phyloP scores from a whole-genome alignment of 108 stramenopile genomes.

The Pseudonitzschia multiseries region DNA sequence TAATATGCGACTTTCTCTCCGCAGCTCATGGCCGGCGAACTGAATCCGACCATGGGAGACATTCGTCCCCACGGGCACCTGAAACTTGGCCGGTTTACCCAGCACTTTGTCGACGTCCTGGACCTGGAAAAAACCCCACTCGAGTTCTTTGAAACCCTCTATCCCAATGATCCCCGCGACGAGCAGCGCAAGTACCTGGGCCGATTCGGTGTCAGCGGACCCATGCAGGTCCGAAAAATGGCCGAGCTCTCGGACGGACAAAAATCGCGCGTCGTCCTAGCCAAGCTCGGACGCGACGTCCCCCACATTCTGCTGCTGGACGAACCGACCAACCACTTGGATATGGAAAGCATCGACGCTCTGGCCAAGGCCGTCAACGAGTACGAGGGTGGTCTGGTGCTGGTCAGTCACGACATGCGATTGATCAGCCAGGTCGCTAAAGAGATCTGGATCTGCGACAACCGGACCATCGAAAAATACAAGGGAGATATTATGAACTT shows the following conservation, averaged over 20 bases:
- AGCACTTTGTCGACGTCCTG: constrained; percentile 98
- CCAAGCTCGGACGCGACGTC: constrained; percentile 92
- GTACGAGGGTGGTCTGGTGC: constrained; percentile 93
- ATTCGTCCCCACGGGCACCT: constrained; percentile 97
- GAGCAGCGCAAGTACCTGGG: constrained; percentile 92
- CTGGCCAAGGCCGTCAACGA: constrained; percentile 97
- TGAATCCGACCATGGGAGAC: constrained; percentile 88
- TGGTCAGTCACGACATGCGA: constrained; percentile 99
- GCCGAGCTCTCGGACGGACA: constrained; percentile 94
- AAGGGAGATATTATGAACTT: constrained; percentile 90
- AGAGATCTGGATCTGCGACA: constrained; percentile 98
- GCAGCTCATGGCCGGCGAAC: constrained; percentile 93
- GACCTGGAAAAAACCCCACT: constrained; percentile 93
- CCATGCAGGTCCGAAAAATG: constrained; percentile 91
- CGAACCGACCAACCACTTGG: constrained; percentile 72
- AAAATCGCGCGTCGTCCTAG: constrained; percentile 95
- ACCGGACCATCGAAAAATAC: constrained; percentile 86
- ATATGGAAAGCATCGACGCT: constrained; percentile 97
- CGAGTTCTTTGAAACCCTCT: constrained; percentile 89
- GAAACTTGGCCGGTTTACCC: constrained; percentile 94
- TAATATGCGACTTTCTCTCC: constrained; percentile 30
- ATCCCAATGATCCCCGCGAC: constrained; percentile 77
- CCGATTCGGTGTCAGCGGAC: constrained; percentile 95
- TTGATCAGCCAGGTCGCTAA: constrained; percentile 96
- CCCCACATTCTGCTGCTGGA: constrained; percentile 83